A percentile compares a stretch with the other conserved stretches of the same genome.
Conservation (phyloP, 2,329 filamentous ascomycete genomes). For the Cordyceps cateniannulata region DNA sequence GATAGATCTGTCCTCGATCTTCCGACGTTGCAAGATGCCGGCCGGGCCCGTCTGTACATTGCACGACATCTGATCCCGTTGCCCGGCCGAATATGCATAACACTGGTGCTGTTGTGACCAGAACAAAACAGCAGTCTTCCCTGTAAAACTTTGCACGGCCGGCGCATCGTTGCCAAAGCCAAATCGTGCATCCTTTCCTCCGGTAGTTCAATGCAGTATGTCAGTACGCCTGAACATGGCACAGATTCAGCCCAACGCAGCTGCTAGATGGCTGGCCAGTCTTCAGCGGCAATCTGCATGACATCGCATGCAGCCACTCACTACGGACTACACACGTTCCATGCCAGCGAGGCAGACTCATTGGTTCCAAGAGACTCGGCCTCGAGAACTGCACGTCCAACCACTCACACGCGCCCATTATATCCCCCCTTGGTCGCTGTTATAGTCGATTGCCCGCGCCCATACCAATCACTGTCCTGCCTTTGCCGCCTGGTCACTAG, state of each 20-base stretch:
- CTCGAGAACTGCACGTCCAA: neutral
- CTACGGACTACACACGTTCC: neutral
- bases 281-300: neutral
- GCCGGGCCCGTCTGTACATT: too few species aligned
- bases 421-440: neutral
- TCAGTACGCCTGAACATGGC: too few species aligned
- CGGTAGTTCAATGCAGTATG: too few species aligned
- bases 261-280: neutral
- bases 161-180: neutral
- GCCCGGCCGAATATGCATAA: too few species aligned
- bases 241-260: neutral
- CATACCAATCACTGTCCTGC: constrained; percentile 1
- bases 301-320: neutral
- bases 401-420: neutral
- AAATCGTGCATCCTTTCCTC: too few species aligned
- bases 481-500: neutral
- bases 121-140: too few species aligned
- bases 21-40: neutral
- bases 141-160: neutral
- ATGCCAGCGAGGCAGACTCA: neutral
- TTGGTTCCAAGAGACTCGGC: neutral
- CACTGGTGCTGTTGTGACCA: too few species aligned
- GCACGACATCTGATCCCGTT: neutral
- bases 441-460: neutral
- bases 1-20: neutral